These are phyloP conservation scores for Trichosporon coremiiforme DNA, from an alignment of 1,284 basidiomycete genomes.

Conservation along the genomic window DNA sequence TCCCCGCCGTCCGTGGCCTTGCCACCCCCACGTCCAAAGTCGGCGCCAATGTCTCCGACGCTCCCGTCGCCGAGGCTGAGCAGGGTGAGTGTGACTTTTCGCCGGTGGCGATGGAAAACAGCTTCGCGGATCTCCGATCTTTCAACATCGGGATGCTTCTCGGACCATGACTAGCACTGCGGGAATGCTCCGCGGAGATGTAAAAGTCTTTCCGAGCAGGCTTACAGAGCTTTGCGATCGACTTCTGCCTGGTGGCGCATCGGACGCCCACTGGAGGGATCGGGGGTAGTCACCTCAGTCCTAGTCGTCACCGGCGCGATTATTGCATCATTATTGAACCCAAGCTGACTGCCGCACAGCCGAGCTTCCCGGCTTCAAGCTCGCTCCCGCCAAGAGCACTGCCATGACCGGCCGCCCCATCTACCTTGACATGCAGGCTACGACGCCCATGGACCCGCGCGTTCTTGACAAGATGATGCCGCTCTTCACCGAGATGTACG, in stretches of 20 bases:
- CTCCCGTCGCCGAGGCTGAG: conserved; percentile 5
- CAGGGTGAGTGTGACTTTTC: conserved; percentile 13
- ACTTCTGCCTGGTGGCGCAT: conserved; percentile 3
- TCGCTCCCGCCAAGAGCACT: conserved; percentile 64
- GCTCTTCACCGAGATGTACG: conserved; percentile 92
- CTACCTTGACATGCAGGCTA: conserved; percentile 95
- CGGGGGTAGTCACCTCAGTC: conserved; percentile 11
- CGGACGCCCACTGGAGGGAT: background rate
- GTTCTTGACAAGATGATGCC: conserved; percentile 98
- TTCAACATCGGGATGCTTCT: background rate
- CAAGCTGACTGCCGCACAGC: background rate
- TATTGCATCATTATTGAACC: background rate
- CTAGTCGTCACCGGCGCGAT: background rate
- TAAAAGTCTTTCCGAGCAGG: background rate
- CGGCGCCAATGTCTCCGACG: conserved; percentile 5
- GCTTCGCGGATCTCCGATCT: background rate
- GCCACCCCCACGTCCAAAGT: conserved; percentile 7
- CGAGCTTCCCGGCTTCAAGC: conserved; percentile 88
- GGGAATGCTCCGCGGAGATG: background rate
- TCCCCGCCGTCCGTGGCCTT: conserved; percentile 2
- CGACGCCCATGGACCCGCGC: conserved; percentile 95
- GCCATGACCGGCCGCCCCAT: conserved; percentile 73
- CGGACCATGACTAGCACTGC: background rate
- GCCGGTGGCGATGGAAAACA: background rate
- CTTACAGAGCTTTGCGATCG: background rate